phyloP scores from a whole-genome alignment of 257 asterid genomes.

The Solanum pennellii region DNA sequence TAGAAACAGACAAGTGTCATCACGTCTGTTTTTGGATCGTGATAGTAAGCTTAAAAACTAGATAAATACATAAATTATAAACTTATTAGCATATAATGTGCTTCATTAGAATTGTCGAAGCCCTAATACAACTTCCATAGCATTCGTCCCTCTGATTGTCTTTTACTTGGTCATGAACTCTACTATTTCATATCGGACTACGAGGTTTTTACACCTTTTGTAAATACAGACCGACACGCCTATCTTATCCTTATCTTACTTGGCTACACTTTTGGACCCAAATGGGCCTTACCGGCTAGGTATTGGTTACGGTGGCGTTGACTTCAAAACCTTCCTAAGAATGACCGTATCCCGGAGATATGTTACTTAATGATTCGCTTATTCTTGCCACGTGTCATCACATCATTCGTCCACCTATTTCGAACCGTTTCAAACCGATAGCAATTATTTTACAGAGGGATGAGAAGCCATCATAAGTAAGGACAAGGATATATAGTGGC shows the following conservation, averaged over 20 bases:
- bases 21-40: background rate
- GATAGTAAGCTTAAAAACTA: background rate
- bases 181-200: background rate
- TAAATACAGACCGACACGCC: background rate
- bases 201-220: background rate
- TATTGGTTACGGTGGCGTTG: background rate
- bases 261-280: background rate
- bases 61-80: too few species aligned
- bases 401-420: background rate
- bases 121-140: background rate
- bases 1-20: too few species aligned
- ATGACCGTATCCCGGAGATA: background rate
- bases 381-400: background rate
- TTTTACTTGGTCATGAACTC: background rate
- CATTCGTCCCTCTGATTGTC: background rate
- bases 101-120: background rate
- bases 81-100: background rate
- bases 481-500: conserved; percentile 30
- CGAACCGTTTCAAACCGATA: background rate
- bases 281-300: background rate
- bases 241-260: background rate
- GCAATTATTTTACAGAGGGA: background rate
- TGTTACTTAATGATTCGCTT: background rate
- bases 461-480: conserved; percentile 1
- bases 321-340: background rate